Percentiles rank a stretch among this genome's conserved stretches.
These are phyloP conservation scores for Cladophialophora immunda DNA, from an alignment of 2,329 filamentous ascomycete species.

Conservation along the genomic window DNA sequence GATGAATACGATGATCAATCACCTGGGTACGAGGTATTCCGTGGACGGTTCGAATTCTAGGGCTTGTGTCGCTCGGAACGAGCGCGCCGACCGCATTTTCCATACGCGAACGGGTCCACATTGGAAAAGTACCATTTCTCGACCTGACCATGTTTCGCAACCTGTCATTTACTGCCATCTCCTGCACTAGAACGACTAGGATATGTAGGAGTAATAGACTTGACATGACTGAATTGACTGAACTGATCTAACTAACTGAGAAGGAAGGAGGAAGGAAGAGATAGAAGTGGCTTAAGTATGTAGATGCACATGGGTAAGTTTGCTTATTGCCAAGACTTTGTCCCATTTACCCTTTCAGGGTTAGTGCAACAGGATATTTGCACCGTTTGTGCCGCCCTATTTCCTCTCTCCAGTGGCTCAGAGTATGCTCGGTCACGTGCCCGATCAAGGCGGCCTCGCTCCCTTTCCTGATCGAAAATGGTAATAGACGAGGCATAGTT, in stretches of 20 bases:
- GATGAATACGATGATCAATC: conserved; percentile 58
- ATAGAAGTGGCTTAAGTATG: too few species aligned
- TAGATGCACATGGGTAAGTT: too few species aligned
- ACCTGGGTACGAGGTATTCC: conserved; percentile 56
- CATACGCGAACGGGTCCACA: conserved; percentile 58
- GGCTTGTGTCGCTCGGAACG: conserved; percentile 61
- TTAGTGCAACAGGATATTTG: conserved; percentile 67
- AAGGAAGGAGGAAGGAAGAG: too few species aligned
- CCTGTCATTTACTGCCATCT: conserved; percentile 61
- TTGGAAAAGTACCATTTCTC: conserved; percentile 53
- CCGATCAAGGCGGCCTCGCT: too few species aligned
- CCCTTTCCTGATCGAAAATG: too few species aligned
- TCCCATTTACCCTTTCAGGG: too few species aligned
- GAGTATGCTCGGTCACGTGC: too few species aligned
- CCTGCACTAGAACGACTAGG: conserved; percentile 63
- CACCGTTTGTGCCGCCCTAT: conserved; percentile 68
- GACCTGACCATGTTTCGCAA: conserved; percentile 65
- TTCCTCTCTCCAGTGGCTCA: conserved; percentile 66
- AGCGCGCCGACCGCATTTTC: conserved; percentile 65
- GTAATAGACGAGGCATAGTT: too few species aligned
- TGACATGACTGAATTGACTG: too few species aligned
- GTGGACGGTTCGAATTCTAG: conserved; percentile 64
- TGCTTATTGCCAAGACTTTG: too few species aligned
- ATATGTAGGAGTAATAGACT: too few species aligned
- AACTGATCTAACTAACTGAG: too few species aligned